A percentile compares a stretch with the other conserved stretches of the same genome.
Evolutionary conservation across 805 yeast species (phyloP).

Genomic region (Kodamaea nitidulidarum): DNA sequence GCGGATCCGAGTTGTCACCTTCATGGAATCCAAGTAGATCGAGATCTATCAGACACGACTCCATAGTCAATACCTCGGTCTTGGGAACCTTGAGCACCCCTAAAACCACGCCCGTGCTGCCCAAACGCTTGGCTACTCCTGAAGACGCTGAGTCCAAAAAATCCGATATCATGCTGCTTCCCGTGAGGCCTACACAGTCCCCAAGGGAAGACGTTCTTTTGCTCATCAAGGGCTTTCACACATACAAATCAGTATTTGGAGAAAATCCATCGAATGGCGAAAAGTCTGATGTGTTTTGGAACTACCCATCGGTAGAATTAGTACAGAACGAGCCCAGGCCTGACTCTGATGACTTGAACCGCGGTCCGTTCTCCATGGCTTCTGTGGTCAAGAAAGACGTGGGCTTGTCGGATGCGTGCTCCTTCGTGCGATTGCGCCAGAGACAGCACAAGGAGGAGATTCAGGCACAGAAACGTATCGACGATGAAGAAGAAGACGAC

Average conservation of each 20-base stretch:
- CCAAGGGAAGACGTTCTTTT: not conserved
- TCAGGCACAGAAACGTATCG: not conserved
- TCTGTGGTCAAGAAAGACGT: slow-evolving; percentile 15
- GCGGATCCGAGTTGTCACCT: not conserved
- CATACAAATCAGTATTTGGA: slow-evolving; percentile 11
- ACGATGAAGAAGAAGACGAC: slow-evolving; percentile 3
- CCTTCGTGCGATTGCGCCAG: slow-evolving; percentile 10
- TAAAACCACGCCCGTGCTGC: not conserved
- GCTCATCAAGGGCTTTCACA: slow-evolving; percentile 5
- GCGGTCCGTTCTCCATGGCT: slow-evolving; percentile 17
- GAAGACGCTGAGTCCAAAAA: slow-evolving; percentile 1
- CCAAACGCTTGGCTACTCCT: not conserved
- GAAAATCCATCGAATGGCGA: slow-evolving; percentile 13
- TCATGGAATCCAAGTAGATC: not conserved
- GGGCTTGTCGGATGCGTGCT: slow-evolving; percentile 15
- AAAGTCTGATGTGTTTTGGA: slow-evolving; percentile 8
- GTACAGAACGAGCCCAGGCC: slow-evolving; percentile 8
- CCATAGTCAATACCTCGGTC: not conserved
- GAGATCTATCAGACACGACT: not conserved
- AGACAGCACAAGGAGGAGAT: slow-evolving; percentile 13
- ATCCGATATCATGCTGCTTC: slow-evolving; percentile 3
- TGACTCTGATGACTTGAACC: slow-evolving; percentile 9
- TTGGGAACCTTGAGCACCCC: not conserved
- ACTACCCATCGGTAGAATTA: slow-evolving; percentile 10
- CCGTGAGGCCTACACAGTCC: slow-evolving; percentile 1